Evolutionary conservation across 257 asterid species (phyloP).

Genomic region (Solanum ahanhuiri): DNA sequence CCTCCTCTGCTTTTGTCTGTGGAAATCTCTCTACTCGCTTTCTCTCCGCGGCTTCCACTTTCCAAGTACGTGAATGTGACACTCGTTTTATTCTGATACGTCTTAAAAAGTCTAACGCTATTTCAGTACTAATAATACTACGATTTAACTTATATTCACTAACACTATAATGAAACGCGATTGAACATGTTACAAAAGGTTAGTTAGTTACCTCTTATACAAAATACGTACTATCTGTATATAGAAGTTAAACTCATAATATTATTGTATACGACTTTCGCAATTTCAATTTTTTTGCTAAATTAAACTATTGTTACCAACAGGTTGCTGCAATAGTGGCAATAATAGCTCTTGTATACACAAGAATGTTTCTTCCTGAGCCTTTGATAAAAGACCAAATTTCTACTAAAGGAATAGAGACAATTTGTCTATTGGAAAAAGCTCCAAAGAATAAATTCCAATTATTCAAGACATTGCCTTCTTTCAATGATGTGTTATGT

Average conservation of each 20-base stretch:
- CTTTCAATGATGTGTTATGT: constrained; percentile 44
- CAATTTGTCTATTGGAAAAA: constrained; percentile 48
- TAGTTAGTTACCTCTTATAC: background rate
- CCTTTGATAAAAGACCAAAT: constrained; percentile 17
- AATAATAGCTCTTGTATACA: constrained; percentile 48
- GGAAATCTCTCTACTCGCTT: constrained; percentile 85
- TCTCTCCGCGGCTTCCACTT: constrained; percentile 54
- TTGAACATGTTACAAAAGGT: background rate
- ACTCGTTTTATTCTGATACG: background rate
- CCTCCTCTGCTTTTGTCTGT: constrained; percentile 74
- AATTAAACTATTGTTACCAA: background rate
- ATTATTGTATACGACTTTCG: background rate
- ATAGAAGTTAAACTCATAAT: background rate
- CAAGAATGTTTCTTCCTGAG: constrained; percentile 70
- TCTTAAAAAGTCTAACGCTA: background rate
- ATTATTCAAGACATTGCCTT: constrained; percentile 44
- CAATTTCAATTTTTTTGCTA: background rate
- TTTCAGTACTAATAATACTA: background rate
- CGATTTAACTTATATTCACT: background rate
- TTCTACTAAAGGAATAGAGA: constrained; percentile 25
- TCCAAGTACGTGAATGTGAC: constrained; percentile 35
- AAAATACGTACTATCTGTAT: no score
- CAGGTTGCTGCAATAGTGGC: constrained; percentile 74
- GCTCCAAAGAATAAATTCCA: constrained; percentile 34
- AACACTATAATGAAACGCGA: background rate